phyloP scores from a whole-genome alignment of 129 eudicot genomes.

The Gnaphalium uliginosum region DNA sequence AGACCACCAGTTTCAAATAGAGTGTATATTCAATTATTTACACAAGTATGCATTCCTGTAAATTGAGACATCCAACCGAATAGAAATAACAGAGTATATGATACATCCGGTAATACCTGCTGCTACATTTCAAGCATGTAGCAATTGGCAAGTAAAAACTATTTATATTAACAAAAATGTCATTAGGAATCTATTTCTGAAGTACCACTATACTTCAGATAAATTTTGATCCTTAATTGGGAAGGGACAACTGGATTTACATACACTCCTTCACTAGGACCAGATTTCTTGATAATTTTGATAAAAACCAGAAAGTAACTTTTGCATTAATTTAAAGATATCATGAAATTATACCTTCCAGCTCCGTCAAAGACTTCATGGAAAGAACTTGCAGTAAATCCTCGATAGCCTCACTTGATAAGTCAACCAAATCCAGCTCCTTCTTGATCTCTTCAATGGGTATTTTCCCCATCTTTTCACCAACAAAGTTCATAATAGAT shows the following conservation, averaged over 20 bases:
- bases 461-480: conserved; percentile 73
- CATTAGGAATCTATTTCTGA: not conserved
- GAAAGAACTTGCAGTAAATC: conserved; percentile 83
- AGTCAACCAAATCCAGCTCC: conserved; percentile 59
- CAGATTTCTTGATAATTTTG: not conserved
- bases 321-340: not conserved
- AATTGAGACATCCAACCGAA: too few species aligned
- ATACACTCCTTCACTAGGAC: conserved; percentile 1
- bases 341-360: conserved; percentile 69
- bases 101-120: too few species aligned
- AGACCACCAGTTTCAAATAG: too few species aligned
- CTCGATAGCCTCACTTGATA: conserved; percentile 75
- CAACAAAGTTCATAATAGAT: conserved; percentile 12
- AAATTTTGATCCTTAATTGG: not conserved
- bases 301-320: not conserved
- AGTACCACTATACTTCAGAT: not conserved
- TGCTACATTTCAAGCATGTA: too few species aligned
- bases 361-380: conserved; percentile 68
- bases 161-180: not conserved
- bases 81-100: too few species aligned
- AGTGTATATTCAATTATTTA: too few species aligned
- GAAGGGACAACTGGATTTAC: not conserved
- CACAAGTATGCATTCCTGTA: too few species aligned
- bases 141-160: not conserved
- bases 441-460: conserved; percentile 87